phyloP scores from a whole-genome alignment of 2,329 filamentous ascomycete species.

The Penicillium olsonii region DNA sequence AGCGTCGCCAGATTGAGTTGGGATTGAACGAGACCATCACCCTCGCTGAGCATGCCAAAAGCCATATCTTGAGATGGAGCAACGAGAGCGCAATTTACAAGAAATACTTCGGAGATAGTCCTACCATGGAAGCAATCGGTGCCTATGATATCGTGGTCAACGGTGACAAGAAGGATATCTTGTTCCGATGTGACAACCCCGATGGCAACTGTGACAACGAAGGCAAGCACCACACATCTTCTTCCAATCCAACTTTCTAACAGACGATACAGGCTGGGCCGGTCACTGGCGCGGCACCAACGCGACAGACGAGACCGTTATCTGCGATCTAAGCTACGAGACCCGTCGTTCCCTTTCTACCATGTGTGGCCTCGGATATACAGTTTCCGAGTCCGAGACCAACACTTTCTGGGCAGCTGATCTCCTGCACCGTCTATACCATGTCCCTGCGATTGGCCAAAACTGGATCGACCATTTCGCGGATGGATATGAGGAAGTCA shows the following conservation, averaged over 20 bases:
- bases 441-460: slow-evolving; percentile 63
- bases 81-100: slow-evolving; percentile 60
- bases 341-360: slow-evolving; percentile 59
- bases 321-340: slow-evolving; percentile 64
- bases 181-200: slow-evolving; percentile 69
- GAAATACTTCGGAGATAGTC: slow-evolving; percentile 67
- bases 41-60: slow-evolving; percentile 62
- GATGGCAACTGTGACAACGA: slow-evolving; percentile 62
- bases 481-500: slow-evolving; percentile 57
- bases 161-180: slow-evolving; percentile 57
- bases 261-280: slow-evolving; percentile 55
- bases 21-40: slow-evolving; percentile 61
- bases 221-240: slow-evolving; percentile 38
- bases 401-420: slow-evolving; percentile 68
- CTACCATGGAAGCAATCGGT: slow-evolving; percentile 61
- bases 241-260: background rate
- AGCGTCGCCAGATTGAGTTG: slow-evolving; percentile 56
- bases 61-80: slow-evolving; percentile 56
- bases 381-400: slow-evolving; percentile 56
- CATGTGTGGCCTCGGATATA: slow-evolving; percentile 65
- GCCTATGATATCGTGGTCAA: slow-evolving; percentile 63
- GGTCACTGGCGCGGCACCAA: slow-evolving; percentile 70
- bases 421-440: slow-evolving; percentile 66
- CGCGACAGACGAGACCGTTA: slow-evolving; percentile 67
- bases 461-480: slow-evolving; percentile 63